Evolutionary conservation across 2,329 filamentous ascomycete genomes (phyloP), one percentile per base, ranked within the genome.

Genomic region (Fusarium burgessii): DNA sequence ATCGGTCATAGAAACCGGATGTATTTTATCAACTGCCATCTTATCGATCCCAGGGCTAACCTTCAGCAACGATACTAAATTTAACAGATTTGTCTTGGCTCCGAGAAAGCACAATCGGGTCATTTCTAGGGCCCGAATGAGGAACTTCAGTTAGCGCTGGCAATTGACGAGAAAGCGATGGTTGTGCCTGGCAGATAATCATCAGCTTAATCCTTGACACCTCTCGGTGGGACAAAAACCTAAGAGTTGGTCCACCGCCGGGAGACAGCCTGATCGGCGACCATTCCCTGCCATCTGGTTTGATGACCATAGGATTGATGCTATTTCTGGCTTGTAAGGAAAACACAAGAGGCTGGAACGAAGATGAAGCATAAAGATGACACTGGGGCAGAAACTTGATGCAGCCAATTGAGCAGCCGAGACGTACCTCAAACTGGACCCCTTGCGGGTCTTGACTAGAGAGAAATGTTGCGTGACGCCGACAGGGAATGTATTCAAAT

Each of bases 401-500:
- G 64, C 51, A 62, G 43, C 74, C 74, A 76, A 76, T 76, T 45
- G 61, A 50, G 35, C 47, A 27, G 41, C 59, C 58, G 69, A 75
- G 68, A 75, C 72, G 62, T 57, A 66, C 38, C 68, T 77, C 73
- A 78, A 78, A 78, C 69, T 68, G 64, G 64, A 38, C 63, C 71
- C 57, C 70, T 62, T 62, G 59, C 52, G 52, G 56, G 54, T 33
- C 63, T 46, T 52, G 33, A 25, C n/a, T 35, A 57, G 14, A 58
- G 56, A 65, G 56, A 65, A 56, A 47, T 54, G 41, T 66, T 74
- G 71, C 62, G 58, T 72, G 71, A 75, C 75, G 76, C 76, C 68
- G 67, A 74, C 65, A 71, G 68, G 73, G 71, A 72, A 74, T 76
- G 66, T 76, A 74, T 20, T 76, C 75, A 74, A 58, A 68, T 54